phyloP scores from a whole-genome alignment of 1,284 basidiomycete species.

The Cutaneotrichosporon sp. region DNA sequence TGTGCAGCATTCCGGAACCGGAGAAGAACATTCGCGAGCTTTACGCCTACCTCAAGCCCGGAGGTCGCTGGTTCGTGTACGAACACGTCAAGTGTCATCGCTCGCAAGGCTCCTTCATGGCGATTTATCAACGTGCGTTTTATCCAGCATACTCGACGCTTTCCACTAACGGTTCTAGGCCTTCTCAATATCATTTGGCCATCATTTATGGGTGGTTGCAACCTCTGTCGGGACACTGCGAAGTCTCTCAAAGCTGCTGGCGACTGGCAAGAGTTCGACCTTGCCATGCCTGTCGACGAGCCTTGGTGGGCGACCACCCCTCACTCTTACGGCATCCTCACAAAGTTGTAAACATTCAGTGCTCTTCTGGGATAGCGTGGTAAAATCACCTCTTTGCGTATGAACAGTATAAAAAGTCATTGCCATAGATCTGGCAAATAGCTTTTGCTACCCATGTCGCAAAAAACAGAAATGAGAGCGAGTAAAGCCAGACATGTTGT shows the following conservation, averaged over 20 bases:
- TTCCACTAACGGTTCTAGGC: constrained; percentile 6
- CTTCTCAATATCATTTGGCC: constrained; percentile 19
- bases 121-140: constrained; percentile 14
- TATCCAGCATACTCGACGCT: background rate
- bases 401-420: too few relatives aligned
- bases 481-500: too few relatives aligned
- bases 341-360: constrained; percentile 9
- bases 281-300: constrained; percentile 17
- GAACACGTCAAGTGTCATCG: constrained; percentile 13
- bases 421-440: background rate
- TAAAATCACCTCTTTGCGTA: too few relatives aligned
- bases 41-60: constrained; percentile 20
- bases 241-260: constrained; percentile 8
- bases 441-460: too few relatives aligned
- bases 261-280: constrained; percentile 11
- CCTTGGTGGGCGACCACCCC: constrained; percentile 12
- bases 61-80: constrained; percentile 19
- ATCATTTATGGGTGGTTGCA: constrained; percentile 14
- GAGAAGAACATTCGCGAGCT: constrained; percentile 18
- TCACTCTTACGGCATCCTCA: constrained; percentile 15
- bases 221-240: constrained; percentile 16
- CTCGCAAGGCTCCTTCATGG: constrained; percentile 7
- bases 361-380: too few relatives aligned
- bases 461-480: too few relatives aligned
- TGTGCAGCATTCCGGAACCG: constrained; percentile 19